A percentile compares a stretch with the other conserved stretches of the same genome.
phyloP scores from a whole-genome alignment of 768 basidiomycete genomes.

The Tricholoma sp. region DNA sequence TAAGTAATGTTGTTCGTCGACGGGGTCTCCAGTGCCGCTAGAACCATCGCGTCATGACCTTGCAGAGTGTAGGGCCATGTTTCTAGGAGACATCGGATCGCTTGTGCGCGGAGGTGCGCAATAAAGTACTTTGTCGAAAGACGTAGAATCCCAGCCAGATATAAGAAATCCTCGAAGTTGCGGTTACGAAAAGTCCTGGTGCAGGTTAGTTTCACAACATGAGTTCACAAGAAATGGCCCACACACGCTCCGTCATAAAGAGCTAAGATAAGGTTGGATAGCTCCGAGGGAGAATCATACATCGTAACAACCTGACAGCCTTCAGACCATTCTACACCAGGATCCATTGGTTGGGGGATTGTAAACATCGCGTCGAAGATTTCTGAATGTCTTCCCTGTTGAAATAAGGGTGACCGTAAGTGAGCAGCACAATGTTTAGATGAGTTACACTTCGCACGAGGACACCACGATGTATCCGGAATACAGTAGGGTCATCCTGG shows the following conservation, averaged over 20 bases:
- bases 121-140: slow-evolving; percentile 60
- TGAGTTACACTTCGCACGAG: slow-evolving; percentile 20
- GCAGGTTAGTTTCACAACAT: neutral
- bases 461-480: slow-evolving; percentile 50
- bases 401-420: neutral
- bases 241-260: slow-evolving; percentile 56
- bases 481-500: slow-evolving; percentile 35
- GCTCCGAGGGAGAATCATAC: slow-evolving; percentile 46
- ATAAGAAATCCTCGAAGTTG: slow-evolving; percentile 47
- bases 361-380: slow-evolving; percentile 53
- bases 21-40: slow-evolving; percentile 38
- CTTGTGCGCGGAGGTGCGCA: slow-evolving; percentile 43
- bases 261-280: slow-evolving; percentile 46
- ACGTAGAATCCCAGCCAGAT: slow-evolving; percentile 53
- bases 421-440: neutral
- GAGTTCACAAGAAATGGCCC: neutral
- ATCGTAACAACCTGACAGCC: slow-evolving; percentile 48
- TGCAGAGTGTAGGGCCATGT: slow-evolving; percentile 51
- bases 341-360: slow-evolving; percentile 32
- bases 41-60: slow-evolving; percentile 54
- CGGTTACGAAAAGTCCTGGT: slow-evolving; percentile 32
- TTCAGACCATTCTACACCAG: slow-evolving; percentile 31
- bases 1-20: slow-evolving; percentile 41
- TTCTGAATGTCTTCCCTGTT: slow-evolving; percentile 50
- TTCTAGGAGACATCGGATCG: slow-evolving; percentile 40